Evolutionary conservation across 2,329 filamentous ascomycete species (phyloP).

Genomic region (Cercospora janseana): DNA sequence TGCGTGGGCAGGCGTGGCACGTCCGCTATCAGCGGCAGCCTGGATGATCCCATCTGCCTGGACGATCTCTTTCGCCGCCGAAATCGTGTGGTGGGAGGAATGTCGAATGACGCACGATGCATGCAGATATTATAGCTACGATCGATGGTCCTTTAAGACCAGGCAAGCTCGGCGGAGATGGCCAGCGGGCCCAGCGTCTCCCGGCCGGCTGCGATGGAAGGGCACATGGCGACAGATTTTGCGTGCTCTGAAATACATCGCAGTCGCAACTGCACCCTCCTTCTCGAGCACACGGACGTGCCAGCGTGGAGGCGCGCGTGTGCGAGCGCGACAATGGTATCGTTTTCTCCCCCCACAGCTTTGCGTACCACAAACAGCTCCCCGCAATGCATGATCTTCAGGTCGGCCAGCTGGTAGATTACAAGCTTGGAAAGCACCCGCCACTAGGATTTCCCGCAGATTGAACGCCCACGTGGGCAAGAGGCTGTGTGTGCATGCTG

Average conservation of each 20-base stretch:
- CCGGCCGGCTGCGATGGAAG: conserved; percentile 4
- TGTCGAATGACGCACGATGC: no score
- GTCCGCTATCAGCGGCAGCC: conserved; percentile 57
- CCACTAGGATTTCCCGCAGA: no score
- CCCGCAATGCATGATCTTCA: neutral
- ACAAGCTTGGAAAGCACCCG: neutral
- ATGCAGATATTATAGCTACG: no score
- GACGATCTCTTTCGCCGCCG: neutral
- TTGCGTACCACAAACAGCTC: no score
- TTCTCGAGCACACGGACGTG: neutral
- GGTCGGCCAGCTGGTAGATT: neutral
- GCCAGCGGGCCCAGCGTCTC: conserved; percentile 1
- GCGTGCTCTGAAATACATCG: no score
- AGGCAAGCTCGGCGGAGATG: neutral
- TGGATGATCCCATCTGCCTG: conserved; percentile 24
- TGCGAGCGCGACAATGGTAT: no score
- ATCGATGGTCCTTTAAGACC: neutral
- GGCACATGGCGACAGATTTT: neutral
- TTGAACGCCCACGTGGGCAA: no score
- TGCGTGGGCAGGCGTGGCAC: conserved; percentile 57
- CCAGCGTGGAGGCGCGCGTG: no score
- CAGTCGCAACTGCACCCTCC: no score
- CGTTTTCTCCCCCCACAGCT: no score
- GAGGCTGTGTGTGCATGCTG: no score
- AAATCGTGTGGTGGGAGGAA: no score